Base-by-base conservation (phyloP, 1,139 yeast genomes). In the Magnusiomyces magnusii region DNA sequence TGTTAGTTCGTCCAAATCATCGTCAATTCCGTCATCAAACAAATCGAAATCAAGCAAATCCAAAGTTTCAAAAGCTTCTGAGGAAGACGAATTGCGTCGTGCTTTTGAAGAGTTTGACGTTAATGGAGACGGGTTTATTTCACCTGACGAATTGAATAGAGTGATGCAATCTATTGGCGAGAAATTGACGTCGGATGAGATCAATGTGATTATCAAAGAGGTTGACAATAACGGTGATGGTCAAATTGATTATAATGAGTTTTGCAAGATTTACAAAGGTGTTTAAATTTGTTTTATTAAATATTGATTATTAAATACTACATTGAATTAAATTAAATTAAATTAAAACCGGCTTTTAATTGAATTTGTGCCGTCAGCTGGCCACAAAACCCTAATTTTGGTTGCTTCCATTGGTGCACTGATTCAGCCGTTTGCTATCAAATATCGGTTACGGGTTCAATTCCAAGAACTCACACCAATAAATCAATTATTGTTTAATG, bases 121-220 rank as follows among this genome's bases (percentile, higher is more conserved):
- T 71, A 95, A 93, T 73, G 97, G 97, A 60, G 97, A 93, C 72
- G 99, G 99, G 63, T 87, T 87, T 75, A 93, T 93, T 71, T 87
- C 96, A 60, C 93, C 96, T 61, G 95, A 97, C 63, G 99, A 93
- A 77, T 83, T 93, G 73, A 87, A 95, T 75, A 96, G 91, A 72
- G 98, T 93, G 54, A 85, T 93, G 77, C 92, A 97, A 52, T 88
- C 97, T 17, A 91, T 93, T 72, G 99, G 99, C 66, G 99, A 93
- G 75, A 90, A 89, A 74, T 81, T 93, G 69, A 85, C 96, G 42
- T 98, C 93, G 67, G 95, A 92, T 58, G 99, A 93, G 75, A 97
- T 95, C 59, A 95, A 90, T 69, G 96, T 90, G 75, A 93, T 93
- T 97, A 83, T 93, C 71, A 83, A 87, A 71, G 99, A 93, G 73